Conservation (phyloP, 805 yeast species). For the Priceomyces castillae region DNA sequence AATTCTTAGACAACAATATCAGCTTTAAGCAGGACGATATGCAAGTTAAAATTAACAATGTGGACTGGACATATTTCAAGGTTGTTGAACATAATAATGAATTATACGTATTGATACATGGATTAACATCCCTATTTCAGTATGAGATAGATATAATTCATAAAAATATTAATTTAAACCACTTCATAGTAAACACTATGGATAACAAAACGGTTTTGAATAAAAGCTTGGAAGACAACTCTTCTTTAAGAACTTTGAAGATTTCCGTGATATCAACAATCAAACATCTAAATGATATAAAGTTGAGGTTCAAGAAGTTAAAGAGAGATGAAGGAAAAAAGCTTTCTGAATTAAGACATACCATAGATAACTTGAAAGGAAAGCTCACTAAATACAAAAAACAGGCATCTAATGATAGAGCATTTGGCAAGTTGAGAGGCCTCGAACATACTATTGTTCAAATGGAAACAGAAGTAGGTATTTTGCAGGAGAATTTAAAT, state of each 20-base stretch:
- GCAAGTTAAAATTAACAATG: constrained; percentile 28
- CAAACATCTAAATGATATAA: constrained; percentile 21
- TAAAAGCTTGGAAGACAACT: constrained; percentile 23
- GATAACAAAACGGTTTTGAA: constrained; percentile 20
- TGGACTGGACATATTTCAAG: constrained; percentile 32
- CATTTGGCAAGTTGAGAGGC: constrained; percentile 38
- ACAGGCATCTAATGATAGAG: constrained; percentile 25
- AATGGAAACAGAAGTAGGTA: constrained; percentile 33
- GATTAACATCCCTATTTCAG: constrained; percentile 36
- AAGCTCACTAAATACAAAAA: constrained; percentile 30
- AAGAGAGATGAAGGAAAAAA: constrained; percentile 39
- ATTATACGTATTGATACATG: constrained; percentile 27
- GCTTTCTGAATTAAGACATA: constrained; percentile 29
- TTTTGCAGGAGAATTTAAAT: constrained; percentile 17
- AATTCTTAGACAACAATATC: constrained; percentile 16
- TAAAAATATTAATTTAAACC: constrained; percentile 15
- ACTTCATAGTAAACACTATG: constrained; percentile 30
- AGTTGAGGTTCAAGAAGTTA: constrained; percentile 25
- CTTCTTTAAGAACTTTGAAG: constrained; percentile 31
- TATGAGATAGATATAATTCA: constrained; percentile 32
- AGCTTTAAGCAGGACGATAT: constrained; percentile 8
- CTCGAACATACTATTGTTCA: constrained; percentile 39
- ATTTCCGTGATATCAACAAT: constrained; percentile 32
- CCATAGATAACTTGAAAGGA: constrained; percentile 29
- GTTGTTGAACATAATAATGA: constrained; percentile 11